Evolutionary conservation across 2,329 filamentous ascomycete species (phyloP).

Genomic region (Pestalotiopsis sp.): DNA sequence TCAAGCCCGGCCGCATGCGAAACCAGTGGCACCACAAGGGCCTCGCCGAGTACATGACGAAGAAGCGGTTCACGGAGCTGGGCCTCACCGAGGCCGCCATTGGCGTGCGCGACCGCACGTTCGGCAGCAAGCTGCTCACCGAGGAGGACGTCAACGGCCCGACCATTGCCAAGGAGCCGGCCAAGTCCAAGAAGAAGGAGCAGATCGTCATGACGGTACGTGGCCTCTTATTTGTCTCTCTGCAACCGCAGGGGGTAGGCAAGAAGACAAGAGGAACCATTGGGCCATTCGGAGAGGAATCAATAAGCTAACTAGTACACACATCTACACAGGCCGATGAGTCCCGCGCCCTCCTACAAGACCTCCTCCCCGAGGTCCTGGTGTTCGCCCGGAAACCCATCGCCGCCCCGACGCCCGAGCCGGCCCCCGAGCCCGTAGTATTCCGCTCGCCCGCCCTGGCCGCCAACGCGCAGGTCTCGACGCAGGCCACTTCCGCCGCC

Average conservation of each 20-base stretch:
- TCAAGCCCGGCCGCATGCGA: slow-evolving; percentile 36
- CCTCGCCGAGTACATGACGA: slow-evolving; percentile 37
- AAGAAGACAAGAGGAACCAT: neutral
- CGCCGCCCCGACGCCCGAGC: slow-evolving; percentile 20
- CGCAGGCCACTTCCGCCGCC: slow-evolving; percentile 12
- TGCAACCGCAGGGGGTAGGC: neutral
- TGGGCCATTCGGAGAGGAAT: slow-evolving; percentile 16
- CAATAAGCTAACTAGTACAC: neutral
- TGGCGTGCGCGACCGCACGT: slow-evolving; percentile 35
- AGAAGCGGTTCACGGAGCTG: slow-evolving; percentile 31
- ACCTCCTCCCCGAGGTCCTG: slow-evolving; percentile 37
- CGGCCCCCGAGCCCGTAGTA: slow-evolving; percentile 16
- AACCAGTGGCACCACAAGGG: slow-evolving; percentile 36
- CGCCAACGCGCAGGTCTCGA: slow-evolving; percentile 22
- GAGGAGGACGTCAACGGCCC: slow-evolving; percentile 18
- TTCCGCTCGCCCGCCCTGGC: slow-evolving; percentile 31
- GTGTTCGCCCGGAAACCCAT: slow-evolving; percentile 42
- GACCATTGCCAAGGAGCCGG: slow-evolving; percentile 9
- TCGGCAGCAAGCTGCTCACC: slow-evolving; percentile 24
- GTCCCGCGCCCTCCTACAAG: slow-evolving; percentile 35
- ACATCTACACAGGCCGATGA: slow-evolving; percentile 34
- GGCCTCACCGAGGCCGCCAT: slow-evolving; percentile 33
- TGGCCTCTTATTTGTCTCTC: neutral
- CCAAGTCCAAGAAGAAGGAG: slow-evolving; percentile 27
- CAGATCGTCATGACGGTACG: slow-evolving; percentile 26